These are phyloP conservation scores for Lasiodiplodia theobromae DNA, from an alignment of 2,329 filamentous ascomycete species.

Conservation along the genomic window DNA sequence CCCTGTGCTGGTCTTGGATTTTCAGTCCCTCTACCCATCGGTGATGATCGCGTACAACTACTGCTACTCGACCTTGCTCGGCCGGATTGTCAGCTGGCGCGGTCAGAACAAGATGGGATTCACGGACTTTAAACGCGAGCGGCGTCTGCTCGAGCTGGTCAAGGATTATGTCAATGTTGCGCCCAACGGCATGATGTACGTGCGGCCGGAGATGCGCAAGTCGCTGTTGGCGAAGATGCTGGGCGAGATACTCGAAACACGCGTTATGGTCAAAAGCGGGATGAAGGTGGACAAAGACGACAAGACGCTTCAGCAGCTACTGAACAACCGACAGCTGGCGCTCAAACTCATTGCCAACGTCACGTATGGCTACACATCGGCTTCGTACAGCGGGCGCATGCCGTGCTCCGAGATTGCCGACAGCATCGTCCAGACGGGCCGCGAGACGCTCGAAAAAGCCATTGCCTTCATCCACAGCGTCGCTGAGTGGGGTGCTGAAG, in stretches of 20 bases:
- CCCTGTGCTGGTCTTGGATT: conserved; percentile 89
- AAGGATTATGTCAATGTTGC: conserved; percentile 89
- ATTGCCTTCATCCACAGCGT: conserved; percentile 92
- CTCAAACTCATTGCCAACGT: conserved; percentile 98
- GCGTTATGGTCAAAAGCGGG: conserved; percentile 96
- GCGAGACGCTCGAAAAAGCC: conserved; percentile 92
- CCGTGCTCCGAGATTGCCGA: conserved; percentile 97
- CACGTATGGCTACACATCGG: conserved; percentile 97
- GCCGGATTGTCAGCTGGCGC: conserved; percentile 85
- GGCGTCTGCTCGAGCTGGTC: conserved; percentile 76
- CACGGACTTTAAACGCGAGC: conserved; percentile 80
- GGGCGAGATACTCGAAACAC: conserved; percentile 91
- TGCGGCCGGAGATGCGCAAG: conserved; percentile 82
- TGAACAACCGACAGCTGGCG: conserved; percentile 93
- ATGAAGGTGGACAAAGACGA: conserved; percentile 96
- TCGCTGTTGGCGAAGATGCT: conserved; percentile 96
- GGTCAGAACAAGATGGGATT: conserved; percentile 95
- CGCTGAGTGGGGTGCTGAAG: conserved; percentile 88
- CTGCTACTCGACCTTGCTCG: conserved; percentile 96
- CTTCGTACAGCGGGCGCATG: conserved; percentile 96
- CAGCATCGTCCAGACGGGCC: conserved; percentile 94
- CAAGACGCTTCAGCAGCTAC: conserved; percentile 79
- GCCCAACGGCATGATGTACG: conserved; percentile 97
- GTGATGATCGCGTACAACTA: conserved; percentile 99
- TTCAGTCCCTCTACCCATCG: conserved; percentile 94